These are phyloP conservation scores for Colletotrichum scovillei DNA, from an alignment of 2,329 filamentous ascomycete species.

Conservation along the genomic window DNA sequence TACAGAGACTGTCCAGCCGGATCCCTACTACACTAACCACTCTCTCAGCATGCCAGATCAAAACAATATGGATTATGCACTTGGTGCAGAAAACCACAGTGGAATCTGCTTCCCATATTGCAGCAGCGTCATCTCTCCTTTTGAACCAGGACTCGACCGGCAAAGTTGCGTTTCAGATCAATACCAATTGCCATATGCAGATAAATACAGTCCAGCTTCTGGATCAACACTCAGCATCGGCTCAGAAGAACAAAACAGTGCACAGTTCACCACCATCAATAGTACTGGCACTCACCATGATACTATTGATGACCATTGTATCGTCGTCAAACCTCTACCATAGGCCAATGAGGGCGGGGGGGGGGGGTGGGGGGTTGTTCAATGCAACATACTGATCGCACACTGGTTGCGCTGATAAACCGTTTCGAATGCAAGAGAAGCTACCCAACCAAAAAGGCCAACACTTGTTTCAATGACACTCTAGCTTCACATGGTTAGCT, in stretches of 20 bases:
- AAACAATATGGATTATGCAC: neutral
- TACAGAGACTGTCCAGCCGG: neutral
- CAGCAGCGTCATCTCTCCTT: neutral
- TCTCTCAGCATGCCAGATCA: neutral
- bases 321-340: neutral
- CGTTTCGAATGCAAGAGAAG: no score
- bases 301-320: neutral
- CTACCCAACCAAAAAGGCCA: no score
- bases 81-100: neutral
- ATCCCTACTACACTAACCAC: neutral
- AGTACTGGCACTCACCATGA: neutral
- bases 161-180: neutral
- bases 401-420: no score
- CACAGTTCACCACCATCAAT: neutral
- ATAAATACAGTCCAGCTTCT: neutral
- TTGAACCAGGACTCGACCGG: neutral
- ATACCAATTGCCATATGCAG: neutral
- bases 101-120: neutral
- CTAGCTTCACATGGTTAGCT: no score
- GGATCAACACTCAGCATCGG: neutral
- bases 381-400: no score
- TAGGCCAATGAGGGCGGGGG: no score
- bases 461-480: no score
- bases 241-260: neutral
- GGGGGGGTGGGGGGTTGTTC: no score